Evolutionary conservation across 345 rosid species (phyloP), one percentile per base, ranked within the genome.

Genomic region (Nasturtium officinale): DNA sequence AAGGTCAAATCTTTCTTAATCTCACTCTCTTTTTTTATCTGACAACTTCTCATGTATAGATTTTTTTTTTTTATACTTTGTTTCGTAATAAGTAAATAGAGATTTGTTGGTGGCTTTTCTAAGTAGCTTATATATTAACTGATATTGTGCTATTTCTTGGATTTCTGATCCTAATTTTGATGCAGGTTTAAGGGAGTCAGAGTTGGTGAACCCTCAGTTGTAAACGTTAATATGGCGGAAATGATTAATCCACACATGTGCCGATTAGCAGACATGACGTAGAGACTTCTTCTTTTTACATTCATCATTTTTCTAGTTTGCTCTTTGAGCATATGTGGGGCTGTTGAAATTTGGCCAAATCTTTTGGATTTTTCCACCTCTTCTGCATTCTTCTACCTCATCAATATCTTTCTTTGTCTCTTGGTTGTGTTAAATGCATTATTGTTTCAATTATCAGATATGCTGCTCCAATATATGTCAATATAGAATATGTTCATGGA

Each of bases 181-280:
- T 80, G 81, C 84, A 94, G 97, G 86, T 94, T 94, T 69, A 82
- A 73, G 72, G 86, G 80, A 53, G 85, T 94, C 72, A 82, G 84
- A 65, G 85, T 94, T 71, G 96, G 96, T 45, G 79, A 66, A 32
- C 96, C 98, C 20, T 78, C 85, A 2, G 48, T 85, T 56, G n/a
- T 77, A 5, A 48, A 60, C 21, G 64, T 76, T 52, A 81, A 71
- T 42, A 61, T 80, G 30, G 43, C 43, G 11, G 86, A 84, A 45
- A 37, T 52, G 30, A 75, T 91, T 38, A 77, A 54, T 73, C 98
- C 97, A 9, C 97, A 91, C 65, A 81, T 74, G 79, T 91, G 98
- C 69, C 96, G 96, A 37, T 77, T 94, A 79, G 82, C 92, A 12
- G 98, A 89, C 42, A 79, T 73, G 79, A 94, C 98, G 96, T 89